Evolutionary conservation across 805 yeast genomes (phyloP).

Genomic region (Metschnikowia noctiluminum): DNA sequence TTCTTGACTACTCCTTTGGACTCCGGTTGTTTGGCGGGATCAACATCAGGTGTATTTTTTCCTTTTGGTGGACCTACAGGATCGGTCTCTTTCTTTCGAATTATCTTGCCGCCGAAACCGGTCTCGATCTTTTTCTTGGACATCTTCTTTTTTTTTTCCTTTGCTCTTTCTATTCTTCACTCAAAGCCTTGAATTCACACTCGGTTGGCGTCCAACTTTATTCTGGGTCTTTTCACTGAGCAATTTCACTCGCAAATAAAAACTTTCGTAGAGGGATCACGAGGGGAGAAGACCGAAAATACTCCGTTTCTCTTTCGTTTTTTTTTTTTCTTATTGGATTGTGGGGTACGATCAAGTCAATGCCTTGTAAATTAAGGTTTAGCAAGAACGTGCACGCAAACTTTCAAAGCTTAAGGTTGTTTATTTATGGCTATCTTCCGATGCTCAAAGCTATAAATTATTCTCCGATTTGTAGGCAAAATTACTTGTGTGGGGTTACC

Average conservation of each 20-base stretch:
- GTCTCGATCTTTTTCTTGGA: neutral
- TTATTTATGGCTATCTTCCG: neutral
- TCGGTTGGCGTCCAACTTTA: too few species aligned
- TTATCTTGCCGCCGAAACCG: neutral
- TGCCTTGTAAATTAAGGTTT: neutral
- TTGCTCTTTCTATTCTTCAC: neutral
- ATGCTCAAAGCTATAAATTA: too few species aligned
- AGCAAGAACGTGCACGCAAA: neutral
- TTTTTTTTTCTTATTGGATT: neutral
- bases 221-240: too few species aligned
- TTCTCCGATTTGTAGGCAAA: neutral
- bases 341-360: neutral
- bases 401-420: neutral
- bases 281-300: neutral
- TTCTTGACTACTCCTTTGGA: too few species aligned
- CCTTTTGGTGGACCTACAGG: neutral
- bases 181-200: too few species aligned
- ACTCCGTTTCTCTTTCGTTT: neutral
- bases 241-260: too few species aligned
- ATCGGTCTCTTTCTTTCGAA: neutral
- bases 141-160: neutral
- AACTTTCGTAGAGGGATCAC: too few species aligned
- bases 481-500: neutral
- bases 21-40: neutral
- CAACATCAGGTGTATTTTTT: neutral